These are phyloP conservation scores for Aegilops bicornis DNA, from an alignment of 176 grass and related monocot species.

Conservation along the genomic window DNA sequence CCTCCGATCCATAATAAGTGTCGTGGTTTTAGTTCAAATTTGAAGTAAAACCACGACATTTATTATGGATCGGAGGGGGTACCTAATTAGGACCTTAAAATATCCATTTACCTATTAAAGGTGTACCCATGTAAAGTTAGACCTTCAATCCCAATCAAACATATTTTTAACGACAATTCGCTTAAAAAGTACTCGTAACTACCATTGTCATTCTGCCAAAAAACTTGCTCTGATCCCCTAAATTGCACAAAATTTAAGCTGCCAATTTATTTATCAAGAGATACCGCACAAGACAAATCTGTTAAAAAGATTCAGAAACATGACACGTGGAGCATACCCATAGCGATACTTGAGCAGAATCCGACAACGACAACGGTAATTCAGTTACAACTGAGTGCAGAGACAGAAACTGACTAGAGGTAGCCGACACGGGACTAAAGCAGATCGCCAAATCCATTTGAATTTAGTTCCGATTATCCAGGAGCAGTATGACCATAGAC, in stretches of 20 bases:
- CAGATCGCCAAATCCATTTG: background rate
- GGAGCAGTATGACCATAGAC: background rate
- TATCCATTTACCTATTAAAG: background rate
- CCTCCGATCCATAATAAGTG: too few species aligned
- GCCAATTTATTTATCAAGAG: background rate
- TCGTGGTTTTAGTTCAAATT: too few species aligned
- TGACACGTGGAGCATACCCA: background rate
- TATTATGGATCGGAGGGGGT: too few species aligned
- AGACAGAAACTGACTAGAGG: background rate
- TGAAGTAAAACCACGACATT: too few species aligned
- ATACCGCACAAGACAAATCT: background rate
- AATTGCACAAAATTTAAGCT: background rate
- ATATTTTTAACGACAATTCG: background rate
- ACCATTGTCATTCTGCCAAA: background rate
- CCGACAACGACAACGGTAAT: background rate
- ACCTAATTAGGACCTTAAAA: background rate
- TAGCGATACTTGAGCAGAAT: too few species aligned
- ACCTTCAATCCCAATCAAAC: background rate
- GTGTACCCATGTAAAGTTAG: background rate
- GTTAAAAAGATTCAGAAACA: background rate
- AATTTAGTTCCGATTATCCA: background rate
- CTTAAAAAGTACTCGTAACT: background rate
- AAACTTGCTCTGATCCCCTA: slow-evolving; percentile 5
- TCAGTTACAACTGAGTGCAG: background rate
- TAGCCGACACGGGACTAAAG: background rate